phyloP scores from a whole-genome alignment of 1,284 basidiomycete genomes.

The Sphaerobolus stellatus region DNA sequence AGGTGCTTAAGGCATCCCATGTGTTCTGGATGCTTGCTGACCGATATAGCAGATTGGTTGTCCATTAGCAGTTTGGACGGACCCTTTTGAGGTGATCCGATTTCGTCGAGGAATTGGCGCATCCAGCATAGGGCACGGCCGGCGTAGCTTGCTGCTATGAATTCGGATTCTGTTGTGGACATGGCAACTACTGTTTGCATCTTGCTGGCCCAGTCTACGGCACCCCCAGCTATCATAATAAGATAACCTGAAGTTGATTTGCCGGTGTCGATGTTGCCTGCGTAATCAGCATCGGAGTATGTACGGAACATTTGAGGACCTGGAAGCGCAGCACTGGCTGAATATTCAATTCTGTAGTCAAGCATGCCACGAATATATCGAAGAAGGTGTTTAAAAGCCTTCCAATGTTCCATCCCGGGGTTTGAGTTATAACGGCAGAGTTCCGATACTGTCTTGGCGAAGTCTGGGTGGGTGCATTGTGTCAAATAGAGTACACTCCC shows the following conservation, averaged over 20 bases:
- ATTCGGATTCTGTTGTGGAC: slow-evolving; percentile 46
- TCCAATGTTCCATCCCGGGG: slow-evolving; percentile 33
- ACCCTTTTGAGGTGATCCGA: slow-evolving; percentile 20
- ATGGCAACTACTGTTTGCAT: slow-evolving; percentile 37
- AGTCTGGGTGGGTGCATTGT: slow-evolving; percentile 35
- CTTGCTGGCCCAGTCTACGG: slow-evolving; percentile 39
- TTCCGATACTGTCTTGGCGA: slow-evolving; percentile 32
- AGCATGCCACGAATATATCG: slow-evolving; percentile 30
- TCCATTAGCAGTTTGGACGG: slow-evolving; percentile 25
- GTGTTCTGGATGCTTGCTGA: slow-evolving; percentile 26
- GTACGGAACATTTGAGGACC: slow-evolving; percentile 3
- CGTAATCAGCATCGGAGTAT: slow-evolving; percentile 29
- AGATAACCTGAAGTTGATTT: slow-evolving; percentile 29
- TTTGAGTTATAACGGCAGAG: slow-evolving; percentile 32
- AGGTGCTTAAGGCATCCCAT: slow-evolving; percentile 30
- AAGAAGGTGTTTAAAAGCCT: slow-evolving; percentile 33
- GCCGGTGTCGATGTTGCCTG: slow-evolving; percentile 21
- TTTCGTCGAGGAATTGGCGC: slow-evolving; percentile 28
- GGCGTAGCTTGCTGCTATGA: slow-evolving; percentile 34
- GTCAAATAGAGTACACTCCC: slow-evolving; percentile 37
- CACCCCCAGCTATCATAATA: slow-evolving; percentile 26
- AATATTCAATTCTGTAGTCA: slow-evolving; percentile 22
- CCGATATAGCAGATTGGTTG: slow-evolving; percentile 25
- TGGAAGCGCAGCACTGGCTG: slow-evolving; percentile 10
- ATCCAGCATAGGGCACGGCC: slow-evolving; percentile 40